Evolutionary conservation across 495 filamentous ascomycete genomes (phyloP).

Genomic region (Tetracladium marchalianum): DNA sequence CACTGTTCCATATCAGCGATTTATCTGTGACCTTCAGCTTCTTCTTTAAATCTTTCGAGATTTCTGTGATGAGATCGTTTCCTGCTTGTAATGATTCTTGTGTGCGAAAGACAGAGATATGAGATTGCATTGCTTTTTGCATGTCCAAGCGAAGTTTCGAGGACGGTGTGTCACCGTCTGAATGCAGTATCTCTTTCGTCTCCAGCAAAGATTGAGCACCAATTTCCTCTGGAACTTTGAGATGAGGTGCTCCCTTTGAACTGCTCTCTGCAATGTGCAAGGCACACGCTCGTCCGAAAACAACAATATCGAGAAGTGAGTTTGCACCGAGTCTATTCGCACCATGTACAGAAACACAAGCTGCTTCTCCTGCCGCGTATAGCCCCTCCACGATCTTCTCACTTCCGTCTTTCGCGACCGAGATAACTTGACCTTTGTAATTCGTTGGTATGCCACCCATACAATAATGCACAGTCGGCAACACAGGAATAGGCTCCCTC

Average conservation of each 20-base stretch:
- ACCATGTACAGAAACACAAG: conserved; percentile 20
- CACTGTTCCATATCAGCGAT: conserved; percentile 17
- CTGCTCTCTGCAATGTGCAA: conserved; percentile 17
- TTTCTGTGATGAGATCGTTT: conserved; percentile 1
- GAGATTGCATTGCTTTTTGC: conserved; percentile 20
- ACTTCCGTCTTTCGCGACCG: conserved; percentile 11
- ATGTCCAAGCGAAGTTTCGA: conserved; percentile 11
- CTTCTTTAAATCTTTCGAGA: conserved; percentile 9
- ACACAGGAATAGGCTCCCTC: conserved; percentile 15
- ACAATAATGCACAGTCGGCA: conserved; percentile 20
- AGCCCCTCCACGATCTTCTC: conserved; percentile 14
- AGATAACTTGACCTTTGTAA: conserved; percentile 17
- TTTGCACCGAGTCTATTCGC: conserved; percentile 20
- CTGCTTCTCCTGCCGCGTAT: conserved; percentile 17
- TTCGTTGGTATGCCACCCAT: conserved; percentile 21
- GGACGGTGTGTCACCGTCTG: conserved; percentile 7
- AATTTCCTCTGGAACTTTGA: conserved; percentile 8
- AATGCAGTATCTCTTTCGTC: conserved; percentile 9
- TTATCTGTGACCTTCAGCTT: conserved; percentile 11
- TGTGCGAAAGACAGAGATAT: conserved; percentile 18
- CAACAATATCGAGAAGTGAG: conserved; percentile 18
- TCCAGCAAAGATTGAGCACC: conserved; percentile 10
- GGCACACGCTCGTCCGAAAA: conserved; percentile 16
- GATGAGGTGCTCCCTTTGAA: conserved; percentile 9
- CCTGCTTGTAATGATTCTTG: conserved; percentile 7